These are phyloP conservation scores for Colletotrichum shisoi DNA, from an alignment of 2,329 filamentous ascomycete genomes.

Conservation along the genomic window DNA sequence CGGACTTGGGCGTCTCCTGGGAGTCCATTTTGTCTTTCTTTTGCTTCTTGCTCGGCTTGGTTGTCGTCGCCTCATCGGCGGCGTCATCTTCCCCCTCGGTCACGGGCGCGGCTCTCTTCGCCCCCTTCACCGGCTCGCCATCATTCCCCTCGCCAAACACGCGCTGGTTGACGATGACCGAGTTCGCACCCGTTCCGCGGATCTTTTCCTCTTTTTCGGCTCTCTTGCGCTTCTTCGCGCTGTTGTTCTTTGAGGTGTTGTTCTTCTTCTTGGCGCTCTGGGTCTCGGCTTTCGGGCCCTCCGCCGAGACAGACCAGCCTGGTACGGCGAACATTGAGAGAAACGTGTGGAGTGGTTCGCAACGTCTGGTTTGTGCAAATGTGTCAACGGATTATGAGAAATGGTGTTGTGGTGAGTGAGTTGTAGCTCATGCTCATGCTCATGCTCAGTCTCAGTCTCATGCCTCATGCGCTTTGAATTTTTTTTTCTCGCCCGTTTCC, in stretches of 20 bases:
- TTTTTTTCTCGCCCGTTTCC: conserved; percentile 24
- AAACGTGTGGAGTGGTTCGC: background rate
- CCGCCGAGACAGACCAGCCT: conserved; percentile 85
- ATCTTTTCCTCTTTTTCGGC: conserved; percentile 55
- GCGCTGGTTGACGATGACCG: conserved; percentile 79
- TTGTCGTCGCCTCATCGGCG: conserved; percentile 23
- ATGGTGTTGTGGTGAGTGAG: conserved; percentile 12
- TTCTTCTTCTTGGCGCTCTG: conserved; percentile 41
- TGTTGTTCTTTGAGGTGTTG: conserved; percentile 58
- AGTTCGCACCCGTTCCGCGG: conserved; percentile 66
- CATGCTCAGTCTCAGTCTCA: conserved; percentile 17
- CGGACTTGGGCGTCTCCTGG: conserved; percentile 42
- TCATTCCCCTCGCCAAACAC: conserved; percentile 74
- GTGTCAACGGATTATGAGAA: background rate
- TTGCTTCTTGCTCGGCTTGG: conserved; percentile 33
- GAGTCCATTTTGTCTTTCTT: conserved; percentile 42
- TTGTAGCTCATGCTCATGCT: conserved; percentile 23
- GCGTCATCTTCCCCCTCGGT: conserved; percentile 41
- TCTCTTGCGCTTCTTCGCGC: conserved; percentile 59
- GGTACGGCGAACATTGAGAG: conserved; percentile 85
- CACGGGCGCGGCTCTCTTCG: conserved; percentile 36
- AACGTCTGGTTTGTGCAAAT: background rate
- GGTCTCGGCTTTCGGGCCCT: conserved; percentile 74
- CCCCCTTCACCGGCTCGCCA: conserved; percentile 18
- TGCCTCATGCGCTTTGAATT: conserved; percentile 34